These are phyloP conservation scores for Bretschneidera sinensis DNA, from an alignment of 345 rosid species.

Conservation along the genomic window DNA sequence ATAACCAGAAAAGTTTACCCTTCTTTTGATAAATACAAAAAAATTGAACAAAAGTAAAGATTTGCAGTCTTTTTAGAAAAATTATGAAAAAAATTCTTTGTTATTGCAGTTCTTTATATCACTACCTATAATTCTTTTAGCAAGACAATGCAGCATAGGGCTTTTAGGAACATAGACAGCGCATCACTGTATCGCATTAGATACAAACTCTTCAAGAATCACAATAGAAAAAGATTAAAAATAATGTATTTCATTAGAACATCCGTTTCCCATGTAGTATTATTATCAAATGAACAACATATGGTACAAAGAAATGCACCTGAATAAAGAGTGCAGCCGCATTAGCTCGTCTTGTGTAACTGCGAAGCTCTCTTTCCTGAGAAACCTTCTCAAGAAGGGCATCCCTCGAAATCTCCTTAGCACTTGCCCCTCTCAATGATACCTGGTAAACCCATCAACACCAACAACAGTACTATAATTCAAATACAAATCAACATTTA, in stretches of 20 bases:
- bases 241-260: neutral
- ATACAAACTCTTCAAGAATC: too few species aligned
- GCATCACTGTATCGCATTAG: too few species aligned
- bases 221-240: too few species aligned
- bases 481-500: neutral
- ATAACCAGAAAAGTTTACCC: too few species aligned
- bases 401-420: slow-evolving; percentile 79
- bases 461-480: neutral
- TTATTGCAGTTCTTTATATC: too few species aligned
- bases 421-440: slow-evolving; percentile 89
- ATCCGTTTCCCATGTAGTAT: neutral
- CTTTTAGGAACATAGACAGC: too few species aligned
- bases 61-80: too few species aligned
- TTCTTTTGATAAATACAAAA: too few species aligned
- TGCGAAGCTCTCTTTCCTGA: slow-evolving; percentile 79
- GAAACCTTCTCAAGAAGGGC: slow-evolving; percentile 86
- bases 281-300: neutral
- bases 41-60: too few species aligned
- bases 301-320: slow-evolving; percentile 29
- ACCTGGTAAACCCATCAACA: slow-evolving; percentile 45
- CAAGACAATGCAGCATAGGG: too few species aligned
- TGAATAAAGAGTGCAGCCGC: slow-evolving; percentile 63
- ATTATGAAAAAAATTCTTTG: too few species aligned
- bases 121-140: too few species aligned
- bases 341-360: slow-evolving; percentile 64